These are phyloP conservation scores for Perkinsus olseni DNA, from an alignment of 169 alveolate genomes.

Conservation along the genomic window DNA sequence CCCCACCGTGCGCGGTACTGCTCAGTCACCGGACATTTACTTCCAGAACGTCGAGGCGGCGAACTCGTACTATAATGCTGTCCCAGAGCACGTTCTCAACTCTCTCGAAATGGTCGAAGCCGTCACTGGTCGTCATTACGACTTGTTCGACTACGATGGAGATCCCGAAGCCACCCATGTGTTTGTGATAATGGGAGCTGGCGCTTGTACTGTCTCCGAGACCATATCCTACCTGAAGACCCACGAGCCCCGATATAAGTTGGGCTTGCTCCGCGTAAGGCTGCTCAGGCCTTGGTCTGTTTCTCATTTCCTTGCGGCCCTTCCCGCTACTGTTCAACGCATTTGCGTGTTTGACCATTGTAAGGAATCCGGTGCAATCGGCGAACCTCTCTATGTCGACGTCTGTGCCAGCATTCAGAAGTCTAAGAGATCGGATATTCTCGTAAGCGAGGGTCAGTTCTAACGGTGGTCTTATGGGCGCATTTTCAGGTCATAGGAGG, in stretches of 20 bases:
- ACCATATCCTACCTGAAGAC: conserved; percentile 16
- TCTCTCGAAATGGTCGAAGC: conserved; percentile 33
- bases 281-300: conserved; percentile 50
- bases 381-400: conserved; percentile 46
- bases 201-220: conserved; percentile 43
- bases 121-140: conserved; percentile 39
- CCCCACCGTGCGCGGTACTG: conserved; percentile 48
- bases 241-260: conserved; percentile 16
- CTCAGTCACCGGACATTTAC: conserved; percentile 44
- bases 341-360: conserved; percentile 42
- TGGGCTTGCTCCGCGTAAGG: conserved; percentile 42
- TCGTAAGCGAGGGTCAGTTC: neutral
- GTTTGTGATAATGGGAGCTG: conserved; percentile 47
- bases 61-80: conserved; percentile 38
- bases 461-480: neutral
- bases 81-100: conserved; percentile 36
- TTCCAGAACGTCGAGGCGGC: conserved; percentile 46
- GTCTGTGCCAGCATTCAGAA: conserved; percentile 28
- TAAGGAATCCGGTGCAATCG: conserved; percentile 44
- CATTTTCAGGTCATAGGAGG: conserved; percentile 31
- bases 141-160: conserved; percentile 40
- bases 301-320: conserved; percentile 32
- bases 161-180: conserved; percentile 32
- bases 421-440: neutral
- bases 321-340: conserved; percentile 34